phyloP scores from a whole-genome alignment of 2,329 filamentous ascomycete genomes.

The Penicillium sp. region DNA sequence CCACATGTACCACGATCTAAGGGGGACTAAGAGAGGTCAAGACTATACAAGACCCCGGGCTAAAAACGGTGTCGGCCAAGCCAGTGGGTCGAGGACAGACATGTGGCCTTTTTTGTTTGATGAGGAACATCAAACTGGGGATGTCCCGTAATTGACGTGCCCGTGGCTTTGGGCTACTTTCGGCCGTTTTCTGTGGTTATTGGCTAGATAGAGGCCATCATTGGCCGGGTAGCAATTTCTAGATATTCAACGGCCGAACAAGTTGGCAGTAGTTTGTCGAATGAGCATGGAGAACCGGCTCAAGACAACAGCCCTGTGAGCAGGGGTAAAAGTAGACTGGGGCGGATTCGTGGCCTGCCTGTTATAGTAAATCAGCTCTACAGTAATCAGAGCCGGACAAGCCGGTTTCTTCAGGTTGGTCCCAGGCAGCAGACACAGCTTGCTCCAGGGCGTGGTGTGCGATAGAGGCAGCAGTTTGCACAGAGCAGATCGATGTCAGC shows the following conservation, averaged over 20 bases:
- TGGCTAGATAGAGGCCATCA: not conserved
- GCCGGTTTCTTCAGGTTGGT: not conserved
- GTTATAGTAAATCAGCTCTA: not conserved
- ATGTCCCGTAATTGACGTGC: not conserved
- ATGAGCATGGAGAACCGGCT: conserved; percentile 13
- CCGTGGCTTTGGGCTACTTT: not conserved
- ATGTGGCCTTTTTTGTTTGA: not conserved
- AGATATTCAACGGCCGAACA: conserved; percentile 6
- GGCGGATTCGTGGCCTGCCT: conserved; percentile 7
- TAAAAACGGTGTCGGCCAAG: not conserved
- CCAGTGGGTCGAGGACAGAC: not conserved
- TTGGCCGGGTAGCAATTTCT: conserved; percentile 6
- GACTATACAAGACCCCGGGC: not conserved
- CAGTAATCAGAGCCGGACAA: not conserved
- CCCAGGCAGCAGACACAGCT: not conserved
- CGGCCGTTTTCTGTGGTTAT: not conserved
- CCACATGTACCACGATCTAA: too few relatives aligned
- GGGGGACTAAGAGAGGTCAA: not conserved
- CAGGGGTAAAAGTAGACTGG: conserved; percentile 10
- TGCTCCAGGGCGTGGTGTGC: too few relatives aligned
- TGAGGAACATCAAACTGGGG: not conserved
- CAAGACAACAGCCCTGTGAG: not conserved
- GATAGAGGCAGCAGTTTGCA: too few relatives aligned
- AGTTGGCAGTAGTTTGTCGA: not conserved
- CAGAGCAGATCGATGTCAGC: not conserved